Percentiles rank a stretch among this genome's conserved stretches.
Conservation (phyloP, 2,329 filamentous ascomycete species). For the Botrytis fabae region DNA sequence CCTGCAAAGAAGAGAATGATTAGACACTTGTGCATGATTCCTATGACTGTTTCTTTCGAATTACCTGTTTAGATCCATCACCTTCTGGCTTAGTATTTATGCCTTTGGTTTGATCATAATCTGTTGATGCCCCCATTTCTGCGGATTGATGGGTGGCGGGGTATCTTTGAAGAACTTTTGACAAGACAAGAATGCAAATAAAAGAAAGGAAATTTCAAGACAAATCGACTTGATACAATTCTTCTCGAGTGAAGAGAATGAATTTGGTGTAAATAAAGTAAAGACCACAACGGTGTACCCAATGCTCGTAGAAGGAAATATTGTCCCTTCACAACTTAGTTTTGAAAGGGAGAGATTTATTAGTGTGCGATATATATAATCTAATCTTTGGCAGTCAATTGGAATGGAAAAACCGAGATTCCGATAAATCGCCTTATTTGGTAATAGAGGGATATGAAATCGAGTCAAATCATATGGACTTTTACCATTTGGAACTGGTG, state of each 20-base stretch:
- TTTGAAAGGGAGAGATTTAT: slow-evolving; percentile 20
- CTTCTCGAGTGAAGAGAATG: not conserved
- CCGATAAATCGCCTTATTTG: slow-evolving; percentile 14
- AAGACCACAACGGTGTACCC: not conserved
- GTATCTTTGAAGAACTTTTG: slow-evolving; percentile 5
- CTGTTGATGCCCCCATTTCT: slow-evolving; percentile 36
- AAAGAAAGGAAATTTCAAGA: slow-evolving; percentile 6
- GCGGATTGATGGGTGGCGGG: slow-evolving; percentile 10
- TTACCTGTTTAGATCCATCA: slow-evolving; percentile 29
- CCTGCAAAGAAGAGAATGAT: slow-evolving; percentile 26
- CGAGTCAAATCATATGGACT: not conserved
- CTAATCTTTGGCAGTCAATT: not conserved
- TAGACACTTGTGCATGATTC: slow-evolving; percentile 16
- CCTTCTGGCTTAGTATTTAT: slow-evolving; percentile 37
- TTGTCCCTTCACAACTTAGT: slow-evolving; percentile 11
- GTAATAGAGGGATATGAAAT: slow-evolving; percentile 2
- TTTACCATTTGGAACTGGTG: not conserved
- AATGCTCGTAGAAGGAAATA: not conserved
- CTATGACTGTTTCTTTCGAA: slow-evolving; percentile 30
- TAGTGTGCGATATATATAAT: slow-evolving; percentile 4
- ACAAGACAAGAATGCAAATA: not conserved
- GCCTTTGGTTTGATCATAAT: slow-evolving; percentile 29
- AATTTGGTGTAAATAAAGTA: not conserved
- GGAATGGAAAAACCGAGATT: slow-evolving; percentile 11
- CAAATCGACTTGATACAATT: slow-evolving; percentile 13